Base-by-base conservation (phyloP, 1,284 basidiomycete genomes). In the Somion occarium region DNA sequence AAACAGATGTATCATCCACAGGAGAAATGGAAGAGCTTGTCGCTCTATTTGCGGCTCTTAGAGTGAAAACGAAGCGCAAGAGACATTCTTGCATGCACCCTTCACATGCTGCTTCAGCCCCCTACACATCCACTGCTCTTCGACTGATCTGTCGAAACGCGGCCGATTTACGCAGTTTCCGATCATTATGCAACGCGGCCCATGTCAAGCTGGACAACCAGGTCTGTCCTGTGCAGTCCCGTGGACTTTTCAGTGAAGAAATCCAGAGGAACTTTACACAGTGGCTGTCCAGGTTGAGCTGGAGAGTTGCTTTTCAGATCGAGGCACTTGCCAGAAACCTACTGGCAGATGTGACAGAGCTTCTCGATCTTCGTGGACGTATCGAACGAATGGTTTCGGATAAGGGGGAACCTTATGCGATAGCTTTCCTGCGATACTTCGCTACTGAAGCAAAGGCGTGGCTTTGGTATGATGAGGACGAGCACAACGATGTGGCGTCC, bases 291-390 rank as follows among this genome's bases (percentile, higher is more conserved):
- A 48, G 49, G n/a, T 59, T 81, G 5, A 63, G 71, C 15, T 82
- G 78, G 75, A 61, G 54, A 38, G 69, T 83, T 13, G 73, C 79
- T 2, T 83, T 82, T 57, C 82, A 85, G 58, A 63, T 83, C 19
- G 75, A 80, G 55, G 70, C 73, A 0, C 60, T 84, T 2, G 53
- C 78, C 2, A 69, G 69, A 3, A 69, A 64, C 24, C 56, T 70
- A 39, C 51, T 65, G 20, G 63, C 80, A 38, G 77, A 82, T 57
- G 63, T 75, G 42, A 59, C 54, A 19, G 80, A 84, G 60, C 63
- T 81, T 25, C 61, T 80, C 18, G 53, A 53, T 1, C 65, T 83
- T 26, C 63, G 71, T 13, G 66, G 68, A 0, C 43, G 57, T n/a
- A 69, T 83, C 27, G 54, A 63, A 0, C 12, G 51, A 0, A 52